phyloP scores from a whole-genome alignment of 2,329 filamentous ascomycete species.

The Plectosphaerella plurivora region DNA sequence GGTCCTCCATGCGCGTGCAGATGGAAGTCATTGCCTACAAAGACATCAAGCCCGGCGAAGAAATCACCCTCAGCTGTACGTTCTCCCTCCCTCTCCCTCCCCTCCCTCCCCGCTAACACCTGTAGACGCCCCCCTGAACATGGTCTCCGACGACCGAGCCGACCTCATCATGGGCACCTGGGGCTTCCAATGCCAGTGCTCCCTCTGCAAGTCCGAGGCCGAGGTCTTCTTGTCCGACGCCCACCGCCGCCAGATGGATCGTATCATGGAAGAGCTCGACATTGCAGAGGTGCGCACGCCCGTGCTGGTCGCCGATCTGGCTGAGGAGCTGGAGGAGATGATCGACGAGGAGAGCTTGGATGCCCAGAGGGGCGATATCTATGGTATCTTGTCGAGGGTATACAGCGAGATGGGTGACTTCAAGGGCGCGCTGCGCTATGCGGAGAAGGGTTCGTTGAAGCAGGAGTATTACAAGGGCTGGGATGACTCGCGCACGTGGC shows the following conservation, averaged over 20 bases:
- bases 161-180: conserved; percentile 15
- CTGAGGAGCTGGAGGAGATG: conserved; percentile 13
- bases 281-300: conserved; percentile 9
- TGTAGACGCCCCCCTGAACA: conserved; percentile 19
- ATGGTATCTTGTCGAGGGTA: conserved; percentile 14
- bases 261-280: conserved; percentile 14
- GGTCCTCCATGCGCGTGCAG: conserved; percentile 21
- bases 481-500: not conserved
- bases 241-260: conserved; percentile 15
- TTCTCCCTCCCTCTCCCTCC: not conserved
- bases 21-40: conserved; percentile 27
- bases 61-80: conserved; percentile 30
- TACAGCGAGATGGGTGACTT: conserved; percentile 15
- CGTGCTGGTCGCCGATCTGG: conserved; percentile 7
- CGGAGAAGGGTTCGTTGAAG: not conserved
- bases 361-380: conserved; percentile 18
- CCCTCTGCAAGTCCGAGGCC: conserved; percentile 14
- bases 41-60: conserved; percentile 27
- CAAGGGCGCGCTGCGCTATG: conserved; percentile 13
- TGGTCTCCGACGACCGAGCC: conserved; percentile 16
- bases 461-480: conserved; percentile 1
- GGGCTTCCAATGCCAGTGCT: conserved; percentile 22
- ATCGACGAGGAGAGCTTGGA: conserved; percentile 15
- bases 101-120: conserved; percentile 1
- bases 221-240: conserved; percentile 14